These are phyloP conservation scores for Arthrobotrys conoides DNA, from an alignment of 2,329 filamentous ascomycete species.

Conservation along the genomic window DNA sequence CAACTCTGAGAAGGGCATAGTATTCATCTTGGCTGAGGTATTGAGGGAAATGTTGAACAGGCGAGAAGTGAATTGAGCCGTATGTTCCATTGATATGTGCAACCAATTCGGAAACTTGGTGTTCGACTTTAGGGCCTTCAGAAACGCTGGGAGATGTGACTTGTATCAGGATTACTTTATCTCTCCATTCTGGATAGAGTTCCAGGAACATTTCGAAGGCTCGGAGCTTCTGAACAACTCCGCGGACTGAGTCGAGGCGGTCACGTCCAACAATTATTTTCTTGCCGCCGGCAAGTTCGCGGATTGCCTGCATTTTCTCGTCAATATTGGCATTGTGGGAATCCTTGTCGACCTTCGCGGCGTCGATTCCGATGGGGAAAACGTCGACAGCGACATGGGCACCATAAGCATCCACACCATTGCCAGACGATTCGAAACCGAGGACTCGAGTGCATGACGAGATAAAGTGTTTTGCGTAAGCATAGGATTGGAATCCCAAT, in stretches of 20 bases:
- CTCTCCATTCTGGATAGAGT: constrained; percentile 89
- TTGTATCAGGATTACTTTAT: constrained; percentile 93
- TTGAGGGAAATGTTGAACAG: constrained; percentile 94
- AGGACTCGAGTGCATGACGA: constrained; percentile 93
- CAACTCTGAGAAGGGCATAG: constrained; percentile 89
- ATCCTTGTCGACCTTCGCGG: constrained; percentile 82
- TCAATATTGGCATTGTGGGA: constrained; percentile 79
- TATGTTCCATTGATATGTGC: constrained; percentile 92
- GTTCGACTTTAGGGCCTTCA: constrained; percentile 85
- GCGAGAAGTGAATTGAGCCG: constrained; percentile 88
- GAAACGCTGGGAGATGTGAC: constrained; percentile 91
- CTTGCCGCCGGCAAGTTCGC: constrained; percentile 84
- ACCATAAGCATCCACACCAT: constrained; percentile 88
- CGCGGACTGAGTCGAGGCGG: constrained; percentile 90
- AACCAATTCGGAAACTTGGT: constrained; percentile 90
- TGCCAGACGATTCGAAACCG: constrained; percentile 73
- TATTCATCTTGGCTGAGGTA: constrained; percentile 92
- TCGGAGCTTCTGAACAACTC: constrained; percentile 95
- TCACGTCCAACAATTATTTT: constrained; percentile 96
- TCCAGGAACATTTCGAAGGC: constrained; percentile 94
- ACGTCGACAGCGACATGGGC: constrained; percentile 90
- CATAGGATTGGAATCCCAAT: constrained; percentile 94
- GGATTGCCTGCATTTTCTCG: constrained; percentile 79
- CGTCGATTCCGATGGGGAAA: constrained; percentile 95
- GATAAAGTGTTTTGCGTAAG: constrained; percentile 93